Evolutionary conservation across 1,139 yeast species (phyloP).

Genomic region (Scheffersomyces illinoinensis): DNA sequence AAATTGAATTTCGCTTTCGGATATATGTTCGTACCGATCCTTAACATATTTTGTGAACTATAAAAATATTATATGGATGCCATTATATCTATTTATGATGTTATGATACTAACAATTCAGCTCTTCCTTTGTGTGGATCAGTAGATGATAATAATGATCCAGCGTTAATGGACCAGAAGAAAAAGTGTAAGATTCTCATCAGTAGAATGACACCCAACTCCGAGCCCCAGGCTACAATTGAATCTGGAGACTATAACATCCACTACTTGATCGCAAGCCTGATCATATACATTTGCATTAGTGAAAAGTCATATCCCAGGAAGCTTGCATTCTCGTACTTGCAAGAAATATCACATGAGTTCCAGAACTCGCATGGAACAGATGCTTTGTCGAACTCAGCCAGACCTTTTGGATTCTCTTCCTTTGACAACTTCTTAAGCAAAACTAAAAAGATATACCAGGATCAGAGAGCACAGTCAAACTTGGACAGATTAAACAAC

Average conservation of each 20-base stretch:
- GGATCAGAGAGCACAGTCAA: constrained; percentile 88
- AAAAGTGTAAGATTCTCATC: constrained; percentile 77
- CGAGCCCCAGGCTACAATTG: constrained; percentile 84
- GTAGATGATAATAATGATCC: constrained; percentile 75
- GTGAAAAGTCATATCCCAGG: constrained; percentile 79
- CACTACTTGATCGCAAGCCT: constrained; percentile 69
- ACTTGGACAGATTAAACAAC: constrained; percentile 79
- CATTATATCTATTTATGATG: no score
- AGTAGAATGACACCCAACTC: constrained; percentile 77
- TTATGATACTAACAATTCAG: constrained; percentile 32
- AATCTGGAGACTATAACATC: constrained; percentile 71
- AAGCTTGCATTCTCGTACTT: constrained; percentile 87
- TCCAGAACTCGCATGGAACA: constrained; percentile 72
- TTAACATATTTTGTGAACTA: no score
- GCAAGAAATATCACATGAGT: constrained; percentile 79
- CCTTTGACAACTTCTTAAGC: constrained; percentile 79
- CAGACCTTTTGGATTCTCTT: constrained; percentile 87
- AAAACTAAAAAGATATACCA: constrained; percentile 88
- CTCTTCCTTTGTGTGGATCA: constrained; percentile 89
- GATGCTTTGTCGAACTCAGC: constrained; percentile 64
- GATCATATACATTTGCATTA: constrained; percentile 75
- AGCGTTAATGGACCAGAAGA: constrained; percentile 71
- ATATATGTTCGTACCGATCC: no score
- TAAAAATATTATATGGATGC: background rate
- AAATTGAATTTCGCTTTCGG: background rate